phyloP scores from a whole-genome alignment of 305 asterid genomes.

The Fraxinus floribunda region DNA sequence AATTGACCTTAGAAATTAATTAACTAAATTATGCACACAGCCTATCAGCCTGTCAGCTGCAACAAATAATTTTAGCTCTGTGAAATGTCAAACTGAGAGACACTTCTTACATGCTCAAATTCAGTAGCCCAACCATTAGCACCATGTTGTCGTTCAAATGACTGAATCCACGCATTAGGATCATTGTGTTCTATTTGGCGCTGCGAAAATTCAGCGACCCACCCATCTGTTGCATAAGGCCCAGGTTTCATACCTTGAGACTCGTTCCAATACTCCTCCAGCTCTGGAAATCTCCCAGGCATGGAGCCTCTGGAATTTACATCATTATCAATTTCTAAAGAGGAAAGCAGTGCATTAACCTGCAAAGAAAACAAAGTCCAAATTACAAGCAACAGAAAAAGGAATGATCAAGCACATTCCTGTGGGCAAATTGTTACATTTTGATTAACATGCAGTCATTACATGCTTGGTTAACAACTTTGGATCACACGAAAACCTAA shows the following conservation, averaged over 20 bases:
- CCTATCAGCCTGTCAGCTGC: constrained; percentile 17
- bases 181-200: constrained; percentile 56
- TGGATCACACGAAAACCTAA: neutral
- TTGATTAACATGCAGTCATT: neutral
- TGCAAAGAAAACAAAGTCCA: constrained; percentile 39
- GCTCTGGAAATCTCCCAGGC: constrained; percentile 75
- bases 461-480: neutral
- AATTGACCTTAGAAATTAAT: constrained; percentile 2
- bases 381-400: constrained; percentile 8
- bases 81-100: constrained; percentile 13
- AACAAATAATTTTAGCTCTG: constrained; percentile 15
- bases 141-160: constrained; percentile 90
- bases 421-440: neutral
- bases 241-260: constrained; percentile 71
- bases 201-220: constrained; percentile 79
- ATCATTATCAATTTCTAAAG: constrained; percentile 83
- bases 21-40: constrained; percentile 2
- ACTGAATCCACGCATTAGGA: constrained; percentile 82
- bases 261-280: constrained; percentile 94
- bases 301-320: constrained; percentile 63
- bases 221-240: constrained; percentile 66
- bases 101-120: constrained; percentile 79
- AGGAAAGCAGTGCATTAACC: constrained; percentile 88
- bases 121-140: constrained; percentile 97
- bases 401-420: neutral